phyloP scores from a whole-genome alignment of 2,329 filamentous ascomycete species.

The Erysiphe pisi region DNA sequence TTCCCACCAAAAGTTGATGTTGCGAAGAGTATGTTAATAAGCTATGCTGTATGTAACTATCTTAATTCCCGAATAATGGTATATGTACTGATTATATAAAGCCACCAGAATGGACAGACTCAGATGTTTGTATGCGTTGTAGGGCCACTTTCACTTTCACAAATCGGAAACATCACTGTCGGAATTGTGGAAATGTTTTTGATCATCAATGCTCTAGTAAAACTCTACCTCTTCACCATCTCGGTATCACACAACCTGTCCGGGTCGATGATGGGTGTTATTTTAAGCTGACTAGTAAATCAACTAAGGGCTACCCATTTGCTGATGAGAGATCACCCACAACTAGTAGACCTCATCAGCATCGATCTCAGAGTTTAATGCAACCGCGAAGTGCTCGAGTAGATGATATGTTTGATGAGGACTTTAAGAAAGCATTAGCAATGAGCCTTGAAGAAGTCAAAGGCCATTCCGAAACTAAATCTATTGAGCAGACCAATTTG shows the following conservation, averaged over 20 bases:
- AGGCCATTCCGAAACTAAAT: conserved; percentile 57
- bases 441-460: conserved; percentile 96
- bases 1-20: conserved; percentile 83
- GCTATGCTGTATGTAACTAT: conserved; percentile 63
- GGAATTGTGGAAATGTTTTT: conserved; percentile 96
- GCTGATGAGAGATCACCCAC: conserved; percentile 41
- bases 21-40: conserved; percentile 96
- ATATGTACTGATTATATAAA: conserved; percentile 37
- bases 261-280: conserved; percentile 96
- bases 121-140: conserved; percentile 97
- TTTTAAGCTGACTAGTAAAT: conserved; percentile 71
- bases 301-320: conserved; percentile 40
- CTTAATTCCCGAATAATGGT: conserved; percentile 20
- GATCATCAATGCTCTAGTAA: conserved; percentile 92
- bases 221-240: conserved; percentile 72
- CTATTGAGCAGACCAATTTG: conserved; percentile 53
- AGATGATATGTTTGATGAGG: conserved; percentile 87
- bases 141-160: conserved; percentile 93
- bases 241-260: conserved; percentile 83
- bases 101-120: conserved; percentile 96
- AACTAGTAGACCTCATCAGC: conserved; percentile 44
- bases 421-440: conserved; percentile 81
- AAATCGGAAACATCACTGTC: conserved; percentile 95
- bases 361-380: conserved; percentile 56
- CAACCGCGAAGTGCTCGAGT: conserved; percentile 80